phyloP scores from a whole-genome alignment of 495 filamentous ascomycete genomes.

The Xylaria flabelliformis region DNA sequence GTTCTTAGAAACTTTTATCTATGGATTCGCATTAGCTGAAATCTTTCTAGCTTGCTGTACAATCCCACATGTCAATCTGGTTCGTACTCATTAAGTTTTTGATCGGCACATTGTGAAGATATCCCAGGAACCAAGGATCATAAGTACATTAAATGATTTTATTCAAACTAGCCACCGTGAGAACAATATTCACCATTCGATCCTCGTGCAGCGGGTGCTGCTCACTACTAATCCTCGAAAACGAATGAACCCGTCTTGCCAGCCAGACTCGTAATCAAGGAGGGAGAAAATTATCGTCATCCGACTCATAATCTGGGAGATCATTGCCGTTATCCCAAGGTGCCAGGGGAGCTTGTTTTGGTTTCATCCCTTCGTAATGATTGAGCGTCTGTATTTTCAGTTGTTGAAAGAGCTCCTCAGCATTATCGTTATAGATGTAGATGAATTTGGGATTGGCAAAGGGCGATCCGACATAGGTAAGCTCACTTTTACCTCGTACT shows the following conservation, averaged over 20 bases:
- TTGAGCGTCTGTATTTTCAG: neutral
- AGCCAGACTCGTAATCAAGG: too few relatives aligned
- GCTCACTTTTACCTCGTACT: neutral
- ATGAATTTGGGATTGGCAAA: neutral
- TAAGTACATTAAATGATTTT: neutral
- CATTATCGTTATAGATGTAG: slow-evolving; percentile 23
- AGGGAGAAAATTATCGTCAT: neutral
- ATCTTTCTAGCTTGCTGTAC: neutral
- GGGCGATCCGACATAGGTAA: neutral
- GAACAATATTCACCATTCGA: neutral
- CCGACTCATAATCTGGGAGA: slow-evolving; percentile 7
- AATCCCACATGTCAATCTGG: neutral
- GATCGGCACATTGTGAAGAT: neutral
- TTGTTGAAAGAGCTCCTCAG: neutral
- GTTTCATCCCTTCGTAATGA: slow-evolving; percentile 17
- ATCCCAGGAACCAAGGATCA: neutral
- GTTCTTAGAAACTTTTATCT: neutral
- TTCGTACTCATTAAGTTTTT: neutral
- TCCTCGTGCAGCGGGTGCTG: too few relatives aligned
- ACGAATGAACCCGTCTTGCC: neutral
- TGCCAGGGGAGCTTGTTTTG: neutral
- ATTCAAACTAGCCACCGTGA: neutral
- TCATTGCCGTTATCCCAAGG: neutral
- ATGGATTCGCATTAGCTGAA: neutral
- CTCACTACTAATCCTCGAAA: neutral